Evolutionary conservation across 768 basidiomycete genomes (phyloP), one percentile per base, ranked within the genome.

Genomic region (Lactifluus volemus): DNA sequence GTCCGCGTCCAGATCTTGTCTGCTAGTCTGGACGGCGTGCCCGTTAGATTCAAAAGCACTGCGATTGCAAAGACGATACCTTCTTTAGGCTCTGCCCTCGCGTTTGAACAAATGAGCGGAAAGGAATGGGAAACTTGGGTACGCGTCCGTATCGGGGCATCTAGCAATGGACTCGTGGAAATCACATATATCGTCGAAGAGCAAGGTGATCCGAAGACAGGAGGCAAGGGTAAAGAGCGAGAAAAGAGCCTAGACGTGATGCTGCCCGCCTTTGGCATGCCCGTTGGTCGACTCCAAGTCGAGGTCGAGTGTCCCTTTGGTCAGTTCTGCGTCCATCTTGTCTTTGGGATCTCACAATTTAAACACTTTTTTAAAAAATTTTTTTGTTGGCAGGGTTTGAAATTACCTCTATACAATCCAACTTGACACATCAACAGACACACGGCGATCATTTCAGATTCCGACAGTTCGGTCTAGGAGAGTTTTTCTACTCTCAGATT

Each of bases 181-280:
- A 69, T 81, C 45, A 84, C 88, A 68, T 92, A 92, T 68, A 69
- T 88, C 32, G 86, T 86, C 32, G 77, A 55, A 50, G 55, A 63
- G 69, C 65, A 72, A 74, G 34, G 34, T 48, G 30, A 39, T 12
- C 2, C 29, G 10, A 42, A 61, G 52, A 25, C 25, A 64, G 55
- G 19, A 59, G 70, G 73, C 44, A 82, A 78, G 64, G 73, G 67
- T 58, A 78, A 72, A 61, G 65, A 63, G 49, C 71, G 65, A 30
- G 70, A 71, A 29, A 70, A 68, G 53, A 65, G 66, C 3, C 57
- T 84, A 17, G 72, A 81, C 63, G 70, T 89, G 19, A 72, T 86
- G 49, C 69, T 92, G 48, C 89, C 89, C 8, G 81, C 82, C n/a
- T 92, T 92, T 67, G 70, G 81, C 4, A 72, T 89, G n/a, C 82